A percentile compares a stretch with the other conserved stretches of the same genome.
Evolutionary conservation across 257 asterid species (phyloP).

Genomic region (Prunella vulgaris): DNA sequence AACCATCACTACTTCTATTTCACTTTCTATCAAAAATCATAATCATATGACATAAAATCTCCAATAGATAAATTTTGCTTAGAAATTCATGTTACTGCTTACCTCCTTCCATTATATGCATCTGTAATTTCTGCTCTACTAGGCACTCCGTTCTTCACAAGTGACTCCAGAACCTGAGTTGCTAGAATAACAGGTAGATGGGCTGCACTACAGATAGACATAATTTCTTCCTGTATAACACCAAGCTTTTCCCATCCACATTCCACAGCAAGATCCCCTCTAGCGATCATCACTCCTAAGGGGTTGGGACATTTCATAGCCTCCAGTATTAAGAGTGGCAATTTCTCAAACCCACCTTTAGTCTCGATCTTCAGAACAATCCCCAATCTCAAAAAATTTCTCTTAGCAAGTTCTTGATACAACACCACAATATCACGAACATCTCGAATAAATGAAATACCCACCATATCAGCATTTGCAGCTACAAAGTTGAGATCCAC

Average conservation of each 20-base stretch:
- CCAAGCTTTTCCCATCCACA: constrained; percentile 81
- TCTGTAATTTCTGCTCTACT: constrained; percentile 67
- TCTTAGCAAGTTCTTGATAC: constrained; percentile 57
- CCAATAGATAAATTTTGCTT: neutral
- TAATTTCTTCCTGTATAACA: constrained; percentile 59
- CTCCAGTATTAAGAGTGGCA: constrained; percentile 56
- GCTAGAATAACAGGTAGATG: constrained; percentile 69
- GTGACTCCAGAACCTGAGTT: constrained; percentile 68
- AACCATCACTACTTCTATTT: neutral
- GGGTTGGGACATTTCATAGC: constrained; percentile 62
- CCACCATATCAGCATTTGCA: constrained; percentile 66
- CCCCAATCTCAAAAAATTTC: constrained; percentile 43
- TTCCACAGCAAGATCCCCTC: constrained; percentile 85
- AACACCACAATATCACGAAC: constrained; percentile 46
- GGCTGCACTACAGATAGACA: constrained; percentile 53
- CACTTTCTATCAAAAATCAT: neutral
- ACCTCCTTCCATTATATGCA: constrained; percentile 69
- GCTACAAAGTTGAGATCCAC: constrained; percentile 71
- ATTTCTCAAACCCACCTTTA: constrained; percentile 54
- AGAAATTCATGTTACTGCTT: neutral
- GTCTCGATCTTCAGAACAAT: constrained; percentile 68
- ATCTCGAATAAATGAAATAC: constrained; percentile 60
- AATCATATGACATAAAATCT: neutral
- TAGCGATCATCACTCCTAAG: constrained; percentile 68
- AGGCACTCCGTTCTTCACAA: constrained; percentile 62